phyloP scores from a whole-genome alignment of 192 early-diverging fungal species.

The Thamnidium elegans region DNA sequence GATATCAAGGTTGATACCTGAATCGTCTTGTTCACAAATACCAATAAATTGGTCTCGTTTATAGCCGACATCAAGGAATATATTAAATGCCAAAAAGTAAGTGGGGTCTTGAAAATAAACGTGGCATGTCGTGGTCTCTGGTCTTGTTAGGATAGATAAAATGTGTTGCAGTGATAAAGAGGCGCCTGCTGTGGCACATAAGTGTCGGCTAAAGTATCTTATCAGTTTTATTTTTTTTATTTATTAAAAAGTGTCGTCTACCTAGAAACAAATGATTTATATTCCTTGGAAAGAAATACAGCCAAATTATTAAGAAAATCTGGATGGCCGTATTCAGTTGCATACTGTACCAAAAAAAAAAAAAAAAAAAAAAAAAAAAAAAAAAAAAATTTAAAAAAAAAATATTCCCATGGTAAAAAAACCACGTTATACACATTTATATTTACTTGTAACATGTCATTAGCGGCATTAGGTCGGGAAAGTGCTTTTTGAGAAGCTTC shows the following conservation, averaged over 20 bases:
- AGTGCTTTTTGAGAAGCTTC: neutral
- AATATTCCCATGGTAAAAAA: neutral
- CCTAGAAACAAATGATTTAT: neutral
- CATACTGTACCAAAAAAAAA: conserved; percentile 21
- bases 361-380: too few relatives aligned
- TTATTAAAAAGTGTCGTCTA: neutral
- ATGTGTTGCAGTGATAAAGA: conserved; percentile 24
- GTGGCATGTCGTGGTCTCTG: conserved; percentile 14
- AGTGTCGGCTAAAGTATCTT: neutral
- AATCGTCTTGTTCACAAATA: conserved; percentile 19
- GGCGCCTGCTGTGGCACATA: conserved; percentile 28
- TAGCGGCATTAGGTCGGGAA: conserved; percentile 1
- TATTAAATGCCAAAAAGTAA: conserved; percentile 27
- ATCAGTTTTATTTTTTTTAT: conserved; percentile 1
- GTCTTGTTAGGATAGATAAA: conserved; percentile 19
- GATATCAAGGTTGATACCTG: conserved; percentile 22
- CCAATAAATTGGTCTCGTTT: conserved; percentile 22
- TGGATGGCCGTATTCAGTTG: conserved; percentile 11
- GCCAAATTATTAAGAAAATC: conserved; percentile 20
- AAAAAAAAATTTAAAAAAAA: neutral
- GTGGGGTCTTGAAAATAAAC: conserved; percentile 35
- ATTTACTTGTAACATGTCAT: neutral
- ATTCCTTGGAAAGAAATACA: conserved; percentile 24
- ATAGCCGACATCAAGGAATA: conserved; percentile 26
- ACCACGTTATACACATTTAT: neutral